Conservation (phyloP, 306 rosid genomes). For the Delonix regia region DNA sequence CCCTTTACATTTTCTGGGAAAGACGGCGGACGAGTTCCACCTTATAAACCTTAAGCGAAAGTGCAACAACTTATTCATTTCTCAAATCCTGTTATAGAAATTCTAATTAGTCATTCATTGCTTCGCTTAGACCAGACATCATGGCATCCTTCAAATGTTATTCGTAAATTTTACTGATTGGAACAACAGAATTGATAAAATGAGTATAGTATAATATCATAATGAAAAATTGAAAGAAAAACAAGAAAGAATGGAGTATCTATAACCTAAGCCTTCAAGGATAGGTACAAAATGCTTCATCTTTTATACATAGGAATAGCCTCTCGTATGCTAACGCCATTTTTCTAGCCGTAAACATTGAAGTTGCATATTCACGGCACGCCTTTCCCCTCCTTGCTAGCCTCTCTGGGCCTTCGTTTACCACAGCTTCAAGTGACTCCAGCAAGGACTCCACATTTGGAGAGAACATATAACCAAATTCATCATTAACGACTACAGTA, state of each 20-base stretch:
- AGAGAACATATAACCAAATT: conserved; percentile 82
- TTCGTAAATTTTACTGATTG: neutral
- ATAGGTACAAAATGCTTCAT: conserved; percentile 65
- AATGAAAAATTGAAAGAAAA: conserved; percentile 22
- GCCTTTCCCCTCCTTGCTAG: conserved; percentile 71
- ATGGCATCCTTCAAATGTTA: conserved; percentile 14
- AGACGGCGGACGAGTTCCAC: neutral
- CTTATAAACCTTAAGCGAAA: neutral
- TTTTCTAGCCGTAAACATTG: conserved; percentile 87
- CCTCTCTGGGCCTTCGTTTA: conserved; percentile 67
- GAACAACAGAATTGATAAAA: neutral
- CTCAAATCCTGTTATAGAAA: neutral
- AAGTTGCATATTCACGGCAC: conserved; percentile 63
- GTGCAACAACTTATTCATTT: neutral
- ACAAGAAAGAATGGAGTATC: neutral
- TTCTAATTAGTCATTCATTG: neutral
- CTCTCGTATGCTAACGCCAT: conserved; percentile 95
- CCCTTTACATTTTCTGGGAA: neutral
- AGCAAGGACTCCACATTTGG: conserved; percentile 79
- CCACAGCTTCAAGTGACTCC: conserved; percentile 70
- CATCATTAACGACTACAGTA: conserved; percentile 74
- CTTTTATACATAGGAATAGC: conserved; percentile 79
- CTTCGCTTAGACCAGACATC: neutral
- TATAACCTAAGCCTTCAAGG: conserved; percentile 46
- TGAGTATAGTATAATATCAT: neutral